A percentile compares a stretch with the other conserved stretches of the same genome.
Conservation (phyloP, 768 basidiomycete species). For the Leccinellum albellum region DNA sequence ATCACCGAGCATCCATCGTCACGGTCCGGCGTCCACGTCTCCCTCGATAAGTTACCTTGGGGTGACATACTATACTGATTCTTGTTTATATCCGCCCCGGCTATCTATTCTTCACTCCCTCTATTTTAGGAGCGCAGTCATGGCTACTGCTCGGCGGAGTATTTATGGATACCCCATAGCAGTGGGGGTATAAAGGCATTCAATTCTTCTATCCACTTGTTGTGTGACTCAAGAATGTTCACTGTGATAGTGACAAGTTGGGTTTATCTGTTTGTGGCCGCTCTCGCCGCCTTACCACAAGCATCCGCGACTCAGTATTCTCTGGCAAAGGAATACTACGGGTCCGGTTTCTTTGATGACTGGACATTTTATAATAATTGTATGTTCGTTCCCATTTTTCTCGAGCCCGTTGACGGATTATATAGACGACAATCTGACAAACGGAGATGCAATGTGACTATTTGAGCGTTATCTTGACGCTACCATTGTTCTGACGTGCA, state of each 20-base stretch:
- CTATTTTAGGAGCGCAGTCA: background rate
- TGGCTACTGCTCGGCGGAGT: background rate
- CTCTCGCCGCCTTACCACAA: slow-evolving; percentile 5
- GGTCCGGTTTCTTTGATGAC: slow-evolving; percentile 60
- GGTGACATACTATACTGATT: too few relatives aligned
- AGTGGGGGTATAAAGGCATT: background rate
- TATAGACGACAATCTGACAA: slow-evolving; percentile 66
- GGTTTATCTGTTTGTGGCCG: slow-evolving; percentile 5
- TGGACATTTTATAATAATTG: slow-evolving; percentile 65
- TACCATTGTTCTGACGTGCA: slow-evolving; percentile 3
- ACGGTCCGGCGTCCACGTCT: background rate
- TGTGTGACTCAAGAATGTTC: slow-evolving; percentile 7
- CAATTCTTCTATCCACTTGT: background rate
- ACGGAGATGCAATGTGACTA: slow-evolving; percentile 54
- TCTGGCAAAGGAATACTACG: slow-evolving; percentile 54
- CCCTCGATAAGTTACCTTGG: background rate
- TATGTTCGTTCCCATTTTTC: slow-evolving; percentile 27
- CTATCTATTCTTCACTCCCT: background rate
- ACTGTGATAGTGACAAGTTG: background rate
- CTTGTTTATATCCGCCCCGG: background rate
- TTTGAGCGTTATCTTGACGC: background rate
- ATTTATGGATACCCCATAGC: slow-evolving; percentile 7
- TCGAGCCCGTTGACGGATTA: background rate
- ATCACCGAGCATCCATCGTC: too few relatives aligned
- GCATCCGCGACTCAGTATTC: slow-evolving; percentile 40